Evolutionary conservation across 495 filamentous ascomycete genomes (phyloP).

Genomic region (Tuber aestivum): DNA sequence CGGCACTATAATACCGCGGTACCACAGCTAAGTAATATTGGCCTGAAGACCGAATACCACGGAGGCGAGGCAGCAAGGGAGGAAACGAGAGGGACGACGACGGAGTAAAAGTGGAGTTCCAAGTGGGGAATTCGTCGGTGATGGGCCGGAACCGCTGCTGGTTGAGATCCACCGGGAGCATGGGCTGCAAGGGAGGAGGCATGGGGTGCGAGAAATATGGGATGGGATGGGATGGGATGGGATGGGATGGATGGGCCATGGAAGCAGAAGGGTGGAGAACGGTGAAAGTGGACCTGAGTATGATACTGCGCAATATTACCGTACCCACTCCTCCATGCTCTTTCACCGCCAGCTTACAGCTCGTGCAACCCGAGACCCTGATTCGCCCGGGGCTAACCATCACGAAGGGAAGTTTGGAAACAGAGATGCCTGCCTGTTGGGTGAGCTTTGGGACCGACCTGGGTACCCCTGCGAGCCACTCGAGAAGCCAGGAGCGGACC

Average conservation of each 20-base stretch:
- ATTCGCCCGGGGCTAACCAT: neutral
- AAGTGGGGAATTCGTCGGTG: conserved; percentile 36
- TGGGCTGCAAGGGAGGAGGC: conserved; percentile 21
- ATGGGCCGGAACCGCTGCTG: conserved; percentile 31
- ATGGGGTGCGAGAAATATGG: conserved; percentile 31
- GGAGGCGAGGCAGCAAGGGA: neutral
- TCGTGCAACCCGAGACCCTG: neutral
- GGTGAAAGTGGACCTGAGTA: conserved; percentile 28
- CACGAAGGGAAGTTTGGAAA: neutral
- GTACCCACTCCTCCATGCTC: conserved; percentile 16
- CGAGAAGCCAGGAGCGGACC: neutral
- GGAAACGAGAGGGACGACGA: conserved; percentile 18
- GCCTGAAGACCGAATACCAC: neutral
- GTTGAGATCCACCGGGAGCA: conserved; percentile 33
- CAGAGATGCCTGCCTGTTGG: neutral
- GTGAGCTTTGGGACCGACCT: neutral
- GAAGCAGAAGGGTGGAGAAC: neutral
- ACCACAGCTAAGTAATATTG: neutral
- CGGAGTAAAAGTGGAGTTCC: conserved; percentile 39
- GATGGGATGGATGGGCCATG: conserved; percentile 22
- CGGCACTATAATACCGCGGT: neutral
- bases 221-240: conserved; percentile 33
- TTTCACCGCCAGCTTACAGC: conserved; percentile 33
- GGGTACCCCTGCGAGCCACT: neutral
- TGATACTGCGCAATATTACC: conserved; percentile 36